These are phyloP conservation scores for Chloromonas sp. DNA, from an alignment of 163 green algal genomes.

Conservation along the genomic window DNA sequence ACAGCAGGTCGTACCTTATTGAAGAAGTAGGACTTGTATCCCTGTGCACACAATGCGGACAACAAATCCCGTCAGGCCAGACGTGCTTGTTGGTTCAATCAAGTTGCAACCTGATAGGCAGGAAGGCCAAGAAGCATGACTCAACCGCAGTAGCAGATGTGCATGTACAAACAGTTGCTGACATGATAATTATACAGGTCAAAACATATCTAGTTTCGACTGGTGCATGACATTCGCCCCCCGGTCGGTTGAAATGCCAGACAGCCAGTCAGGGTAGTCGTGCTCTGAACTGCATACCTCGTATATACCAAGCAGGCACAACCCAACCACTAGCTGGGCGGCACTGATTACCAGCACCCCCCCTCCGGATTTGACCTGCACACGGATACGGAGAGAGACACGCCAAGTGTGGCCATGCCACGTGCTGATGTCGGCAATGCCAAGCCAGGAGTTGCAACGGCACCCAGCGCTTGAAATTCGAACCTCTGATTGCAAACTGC, in stretches of 20 bases:
- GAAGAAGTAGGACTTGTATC: conserved; percentile 24
- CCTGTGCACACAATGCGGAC: conserved; percentile 11
- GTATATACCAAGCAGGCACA: conserved; percentile 45
- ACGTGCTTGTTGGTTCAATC: not conserved
- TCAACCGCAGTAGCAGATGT: no score
- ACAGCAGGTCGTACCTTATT: not conserved
- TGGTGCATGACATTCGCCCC: no score
- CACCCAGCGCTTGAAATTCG: no score
- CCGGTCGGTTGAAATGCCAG: no score
- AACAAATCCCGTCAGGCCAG: not conserved
- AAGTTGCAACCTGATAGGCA: no score
- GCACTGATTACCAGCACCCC: conserved; percentile 52
- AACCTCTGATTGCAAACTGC: no score
- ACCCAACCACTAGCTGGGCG: conserved; percentile 45
- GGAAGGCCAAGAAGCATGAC: no score
- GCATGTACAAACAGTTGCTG: no score
- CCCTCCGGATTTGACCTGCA: conserved; percentile 23
- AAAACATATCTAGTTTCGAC: not conserved
- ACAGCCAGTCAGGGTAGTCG: no score
- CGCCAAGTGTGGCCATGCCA: no score
- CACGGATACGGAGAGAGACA: not conserved
- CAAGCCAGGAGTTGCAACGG: no score
- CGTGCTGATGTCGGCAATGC: no score
- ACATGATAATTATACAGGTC: not conserved
- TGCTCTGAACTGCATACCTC: conserved; percentile 21